Percentiles rank a stretch among this genome's conserved stretches.
phyloP scores from a whole-genome alignment of 768 basidiomycete genomes.

The Pleurotus tuber-regium region DNA sequence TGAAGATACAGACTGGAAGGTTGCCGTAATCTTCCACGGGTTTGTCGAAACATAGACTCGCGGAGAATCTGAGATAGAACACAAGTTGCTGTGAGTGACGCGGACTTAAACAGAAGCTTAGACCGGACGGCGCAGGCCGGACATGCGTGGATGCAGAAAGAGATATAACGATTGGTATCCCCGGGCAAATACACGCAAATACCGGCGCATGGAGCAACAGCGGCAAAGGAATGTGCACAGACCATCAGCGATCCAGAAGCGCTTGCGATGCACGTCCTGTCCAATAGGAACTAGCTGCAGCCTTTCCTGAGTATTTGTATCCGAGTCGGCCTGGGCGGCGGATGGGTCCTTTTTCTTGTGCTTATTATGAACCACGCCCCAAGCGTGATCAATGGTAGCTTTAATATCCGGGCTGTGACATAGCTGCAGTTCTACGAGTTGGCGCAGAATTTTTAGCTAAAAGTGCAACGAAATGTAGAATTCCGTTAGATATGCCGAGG shows the following conservation, averaged over 20 bases:
- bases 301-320: conserved; percentile 64
- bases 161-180: conserved; percentile 37
- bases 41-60: conserved; percentile 83
- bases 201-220: conserved; percentile 33
- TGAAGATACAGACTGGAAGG: conserved; percentile 69
- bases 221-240: conserved; percentile 56
- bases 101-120: conserved; percentile 22
- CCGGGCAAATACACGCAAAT: conserved; percentile 76
- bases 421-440: conserved; percentile 84
- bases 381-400: conserved; percentile 74
- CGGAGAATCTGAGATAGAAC: conserved; percentile 65
- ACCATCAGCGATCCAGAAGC: conserved; percentile 90
- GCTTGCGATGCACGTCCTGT: conserved; percentile 71
- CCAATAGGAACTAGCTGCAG: conserved; percentile 72
- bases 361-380: conserved; percentile 82
- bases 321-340: conserved; percentile 53
- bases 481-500: conserved; percentile 5
- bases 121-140: conserved; percentile 33
- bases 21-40: conserved; percentile 85
- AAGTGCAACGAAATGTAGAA: conserved; percentile 10
- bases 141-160: conserved; percentile 39
- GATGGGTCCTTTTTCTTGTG: conserved; percentile 77
- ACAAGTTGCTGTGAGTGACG: conserved; percentile 25
- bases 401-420: conserved; percentile 68
- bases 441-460: conserved; percentile 79